Conservation (phyloP, 2,329 filamentous ascomycete species). For the Ophiosphaerella narmari region DNA sequence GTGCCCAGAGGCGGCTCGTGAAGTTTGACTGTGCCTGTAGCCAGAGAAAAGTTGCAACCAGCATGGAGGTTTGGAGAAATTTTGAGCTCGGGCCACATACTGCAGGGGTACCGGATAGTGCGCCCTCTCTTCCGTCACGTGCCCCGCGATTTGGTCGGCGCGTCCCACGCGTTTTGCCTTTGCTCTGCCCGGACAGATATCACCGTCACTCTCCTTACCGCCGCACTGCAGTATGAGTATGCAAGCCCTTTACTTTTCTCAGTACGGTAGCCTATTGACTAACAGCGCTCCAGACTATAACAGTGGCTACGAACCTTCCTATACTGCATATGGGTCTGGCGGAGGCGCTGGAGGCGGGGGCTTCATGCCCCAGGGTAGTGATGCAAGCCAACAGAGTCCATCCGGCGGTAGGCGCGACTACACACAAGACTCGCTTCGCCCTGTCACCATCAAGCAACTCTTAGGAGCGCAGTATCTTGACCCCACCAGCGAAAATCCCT, state of each 20-base stretch:
- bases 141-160: constrained; percentile 26
- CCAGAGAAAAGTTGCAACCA: constrained; percentile 3
- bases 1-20: constrained; percentile 9
- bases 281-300: constrained; percentile 34
- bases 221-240: constrained; percentile 25
- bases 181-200: constrained; percentile 11
- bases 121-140: constrained; percentile 14
- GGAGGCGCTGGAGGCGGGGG: constrained; percentile 63
- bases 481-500: constrained; percentile 64
- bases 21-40: constrained; percentile 12
- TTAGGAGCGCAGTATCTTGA: constrained; percentile 67
- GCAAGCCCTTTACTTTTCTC: neutral
- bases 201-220: constrained; percentile 10
- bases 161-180: constrained; percentile 38
- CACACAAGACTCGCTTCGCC: constrained; percentile 83
- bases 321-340: constrained; percentile 62
- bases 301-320: constrained; percentile 50
- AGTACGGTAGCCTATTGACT: neutral
- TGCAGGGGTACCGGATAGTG: constrained; percentile 13
- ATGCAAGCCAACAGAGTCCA: constrained; percentile 53
- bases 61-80: constrained; percentile 20
- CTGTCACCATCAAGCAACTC: constrained; percentile 94
- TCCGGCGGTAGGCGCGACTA: constrained; percentile 54
- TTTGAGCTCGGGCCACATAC: constrained; percentile 30
- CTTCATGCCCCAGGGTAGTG: constrained; percentile 57